phyloP scores from a whole-genome alignment of 2,329 filamentous ascomycete genomes.

The Pyrenochaeta sp. region DNA sequence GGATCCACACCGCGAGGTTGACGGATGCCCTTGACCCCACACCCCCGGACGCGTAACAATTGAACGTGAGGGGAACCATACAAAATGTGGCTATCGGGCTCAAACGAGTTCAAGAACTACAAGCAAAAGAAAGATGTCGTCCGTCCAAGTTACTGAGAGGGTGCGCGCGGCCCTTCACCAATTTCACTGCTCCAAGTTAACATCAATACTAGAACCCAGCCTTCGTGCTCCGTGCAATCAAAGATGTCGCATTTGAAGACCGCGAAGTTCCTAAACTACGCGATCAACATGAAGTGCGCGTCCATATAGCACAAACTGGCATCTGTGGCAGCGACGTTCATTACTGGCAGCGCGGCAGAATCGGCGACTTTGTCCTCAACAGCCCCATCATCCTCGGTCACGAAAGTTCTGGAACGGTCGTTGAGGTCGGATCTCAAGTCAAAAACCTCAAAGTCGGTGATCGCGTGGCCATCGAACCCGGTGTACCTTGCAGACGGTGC shows the following conservation, averaged over 20 bases:
- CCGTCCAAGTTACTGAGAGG: background rate
- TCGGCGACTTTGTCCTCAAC: slow-evolving; percentile 31
- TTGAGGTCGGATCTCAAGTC: slow-evolving; percentile 30
- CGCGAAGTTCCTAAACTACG: slow-evolving; percentile 48
- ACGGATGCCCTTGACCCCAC: slow-evolving; percentile 9
- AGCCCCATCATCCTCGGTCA: slow-evolving; percentile 39
- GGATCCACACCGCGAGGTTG: slow-evolving; percentile 6
- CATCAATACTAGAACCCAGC: slow-evolving; percentile 50
- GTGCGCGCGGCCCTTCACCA: background rate
- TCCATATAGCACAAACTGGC: slow-evolving; percentile 80
- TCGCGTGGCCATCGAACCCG: slow-evolving; percentile 39
- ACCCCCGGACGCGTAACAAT: background rate
- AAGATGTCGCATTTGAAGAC: slow-evolving; percentile 57
- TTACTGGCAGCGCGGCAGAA: slow-evolving; percentile 36
- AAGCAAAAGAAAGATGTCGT: background rate
- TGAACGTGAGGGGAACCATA: background rate
- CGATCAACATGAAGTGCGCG: slow-evolving; percentile 67
- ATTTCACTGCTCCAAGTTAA: background rate
- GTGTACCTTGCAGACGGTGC: slow-evolving; percentile 31
- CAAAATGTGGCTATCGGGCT: background rate
- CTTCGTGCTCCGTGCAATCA: slow-evolving; percentile 58
- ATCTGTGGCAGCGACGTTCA: slow-evolving; percentile 74
- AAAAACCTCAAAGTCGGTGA: slow-evolving; percentile 34
- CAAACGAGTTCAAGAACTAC: background rate
- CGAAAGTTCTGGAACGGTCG: slow-evolving; percentile 36